Conservation (phyloP, 257 asterid species). For the Nicotiana obtusifolia region DNA sequence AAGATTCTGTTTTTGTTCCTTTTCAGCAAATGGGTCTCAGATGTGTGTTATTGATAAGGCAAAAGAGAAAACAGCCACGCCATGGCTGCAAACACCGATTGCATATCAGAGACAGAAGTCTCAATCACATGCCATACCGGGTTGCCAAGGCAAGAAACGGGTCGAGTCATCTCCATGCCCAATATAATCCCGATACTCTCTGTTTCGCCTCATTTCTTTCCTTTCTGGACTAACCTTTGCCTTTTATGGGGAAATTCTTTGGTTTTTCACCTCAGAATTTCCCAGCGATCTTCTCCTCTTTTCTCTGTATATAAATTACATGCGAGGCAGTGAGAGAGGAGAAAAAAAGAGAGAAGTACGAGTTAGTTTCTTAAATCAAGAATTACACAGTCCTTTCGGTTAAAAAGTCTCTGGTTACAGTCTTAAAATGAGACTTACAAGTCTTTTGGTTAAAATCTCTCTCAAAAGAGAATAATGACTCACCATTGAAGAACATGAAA, state of each 20-base stretch:
- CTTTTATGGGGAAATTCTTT: neutral
- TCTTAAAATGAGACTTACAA: too few species aligned
- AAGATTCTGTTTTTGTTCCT: too few species aligned
- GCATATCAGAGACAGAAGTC: neutral
- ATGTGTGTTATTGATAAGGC: neutral
- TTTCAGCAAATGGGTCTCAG: neutral
- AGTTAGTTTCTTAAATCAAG: too few species aligned
- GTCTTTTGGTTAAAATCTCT: too few species aligned
- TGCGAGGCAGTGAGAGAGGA: too few species aligned
- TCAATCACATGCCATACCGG: neutral
- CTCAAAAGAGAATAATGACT: too few species aligned
- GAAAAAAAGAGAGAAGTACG: too few species aligned
- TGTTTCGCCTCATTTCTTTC: too few species aligned
- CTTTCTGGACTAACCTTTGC: too few species aligned
- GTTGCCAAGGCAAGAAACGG: neutral
- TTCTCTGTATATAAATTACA: neutral
- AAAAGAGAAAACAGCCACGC: conserved; percentile 3
- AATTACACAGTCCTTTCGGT: too few species aligned
- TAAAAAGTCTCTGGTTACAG: too few species aligned
- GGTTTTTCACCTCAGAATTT: neutral
- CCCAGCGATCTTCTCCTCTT: neutral
- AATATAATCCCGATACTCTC: too few species aligned
- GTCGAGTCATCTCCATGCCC: neutral
- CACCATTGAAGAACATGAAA: neutral
- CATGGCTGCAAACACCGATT: conserved; percentile 16